Conservation (phyloP, 225 moss, liverwort and hornwort species). For the Anthoceros angustus region DNA sequence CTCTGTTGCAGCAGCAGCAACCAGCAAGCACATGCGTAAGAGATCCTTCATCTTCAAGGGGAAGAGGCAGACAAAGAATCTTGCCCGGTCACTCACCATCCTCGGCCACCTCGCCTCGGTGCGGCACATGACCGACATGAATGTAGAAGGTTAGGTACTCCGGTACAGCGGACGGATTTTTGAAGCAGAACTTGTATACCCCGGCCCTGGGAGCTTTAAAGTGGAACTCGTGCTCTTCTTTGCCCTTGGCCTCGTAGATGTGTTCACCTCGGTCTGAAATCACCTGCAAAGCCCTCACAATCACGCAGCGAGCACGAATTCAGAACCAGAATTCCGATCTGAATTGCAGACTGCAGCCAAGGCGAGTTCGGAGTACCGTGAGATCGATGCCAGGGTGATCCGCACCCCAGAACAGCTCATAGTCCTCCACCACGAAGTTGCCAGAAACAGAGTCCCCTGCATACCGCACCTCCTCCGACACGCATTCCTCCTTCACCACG, state of each 20-base stretch:
- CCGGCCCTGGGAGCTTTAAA: slow-evolving; percentile 32
- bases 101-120: slow-evolving; percentile 34
- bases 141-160: slow-evolving; percentile 53
- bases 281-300: slow-evolving; percentile 14
- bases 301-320: neutral
- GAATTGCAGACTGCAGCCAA: neutral
- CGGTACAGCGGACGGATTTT: slow-evolving; percentile 31
- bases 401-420: slow-evolving; percentile 38
- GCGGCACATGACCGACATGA: slow-evolving; percentile 49
- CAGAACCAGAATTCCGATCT: neutral
- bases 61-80: neutral
- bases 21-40: neutral
- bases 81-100: slow-evolving; percentile 23
- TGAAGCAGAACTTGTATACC: slow-evolving; percentile 51
- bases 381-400: slow-evolving; percentile 50
- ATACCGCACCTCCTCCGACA: slow-evolving; percentile 45
- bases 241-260: slow-evolving; percentile 23
- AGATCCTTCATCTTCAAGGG: neutral
- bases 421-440: slow-evolving; percentile 40
- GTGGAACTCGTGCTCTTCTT: slow-evolving; percentile 38
- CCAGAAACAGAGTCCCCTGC: slow-evolving; percentile 32
- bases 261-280: slow-evolving; percentile 30
- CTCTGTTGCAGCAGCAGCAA: slow-evolving; percentile 16
- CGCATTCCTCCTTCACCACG: slow-evolving; percentile 35
- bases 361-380: slow-evolving; percentile 17